These are phyloP conservation scores for Madurella fahalii DNA, from an alignment of 2,329 filamentous ascomycete species.

Conservation along the genomic window DNA sequence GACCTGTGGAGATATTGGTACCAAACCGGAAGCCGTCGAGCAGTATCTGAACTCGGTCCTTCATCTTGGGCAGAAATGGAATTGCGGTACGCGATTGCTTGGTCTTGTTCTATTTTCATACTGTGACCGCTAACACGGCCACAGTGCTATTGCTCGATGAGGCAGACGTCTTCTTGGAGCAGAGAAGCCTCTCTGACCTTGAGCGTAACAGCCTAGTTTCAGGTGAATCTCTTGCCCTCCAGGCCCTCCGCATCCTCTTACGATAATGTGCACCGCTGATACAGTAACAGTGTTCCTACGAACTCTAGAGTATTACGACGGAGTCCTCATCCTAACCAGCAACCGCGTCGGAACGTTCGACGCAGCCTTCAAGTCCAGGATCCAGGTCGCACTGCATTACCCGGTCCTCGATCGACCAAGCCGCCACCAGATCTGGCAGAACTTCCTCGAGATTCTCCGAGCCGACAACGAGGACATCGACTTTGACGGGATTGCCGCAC, in stretches of 20 bases:
- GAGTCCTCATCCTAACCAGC: slow-evolving; percentile 32
- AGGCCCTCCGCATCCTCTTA: too few species aligned
- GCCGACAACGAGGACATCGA: slow-evolving; percentile 2
- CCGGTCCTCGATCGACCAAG: slow-evolving; percentile 12
- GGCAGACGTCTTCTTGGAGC: slow-evolving; percentile 33
- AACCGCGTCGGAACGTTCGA: slow-evolving; percentile 32
- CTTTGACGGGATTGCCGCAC: not conserved
- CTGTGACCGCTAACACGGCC: slow-evolving; percentile 14
- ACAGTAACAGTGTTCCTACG: slow-evolving; percentile 16
- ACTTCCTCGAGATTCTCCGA: slow-evolving; percentile 24
- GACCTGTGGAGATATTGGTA: slow-evolving; percentile 35
- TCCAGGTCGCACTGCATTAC: slow-evolving; percentile 30
- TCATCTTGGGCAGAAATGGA: slow-evolving; percentile 31
- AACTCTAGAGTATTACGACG: slow-evolving; percentile 26
- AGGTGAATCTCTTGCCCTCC: not conserved
- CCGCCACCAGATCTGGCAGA: slow-evolving; percentile 24
- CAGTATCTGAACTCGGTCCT: slow-evolving; percentile 31
- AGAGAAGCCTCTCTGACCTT: slow-evolving; percentile 28
- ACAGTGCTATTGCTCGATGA: slow-evolving; percentile 28
- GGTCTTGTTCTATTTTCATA: too few species aligned
- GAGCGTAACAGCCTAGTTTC: slow-evolving; percentile 32
- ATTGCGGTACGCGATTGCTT: slow-evolving; percentile 21
- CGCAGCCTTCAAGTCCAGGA: slow-evolving; percentile 31
- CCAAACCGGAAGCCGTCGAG: slow-evolving; percentile 30
- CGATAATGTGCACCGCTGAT: not conserved